phyloP scores from a whole-genome alignment of 164 flowering plant genomes.

The Vitis rotundifolia region DNA sequence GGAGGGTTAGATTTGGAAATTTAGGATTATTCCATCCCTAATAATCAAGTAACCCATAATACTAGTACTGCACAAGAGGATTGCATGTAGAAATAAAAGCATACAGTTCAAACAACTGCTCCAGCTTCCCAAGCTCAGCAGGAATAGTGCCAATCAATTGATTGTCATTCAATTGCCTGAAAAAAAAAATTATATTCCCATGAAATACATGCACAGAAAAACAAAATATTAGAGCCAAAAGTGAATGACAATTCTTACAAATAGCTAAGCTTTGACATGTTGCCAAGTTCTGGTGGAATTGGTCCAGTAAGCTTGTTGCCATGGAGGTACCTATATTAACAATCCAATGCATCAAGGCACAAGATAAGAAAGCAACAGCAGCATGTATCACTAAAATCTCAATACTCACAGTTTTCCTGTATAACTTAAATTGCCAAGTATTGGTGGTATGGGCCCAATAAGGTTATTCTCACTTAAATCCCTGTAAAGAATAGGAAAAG shows the following conservation, averaged over 20 bases:
- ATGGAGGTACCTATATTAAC: slow-evolving; percentile 67
- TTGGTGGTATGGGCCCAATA: slow-evolving; percentile 83
- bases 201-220: background rate
- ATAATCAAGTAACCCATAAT: no score
- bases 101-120: slow-evolving; percentile 85
- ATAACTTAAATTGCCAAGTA: slow-evolving; percentile 80
- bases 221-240: background rate
- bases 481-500: slow-evolving; percentile 31
- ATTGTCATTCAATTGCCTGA: slow-evolving; percentile 85
- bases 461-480: slow-evolving; percentile 91
- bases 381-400: no score
- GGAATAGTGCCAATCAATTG: slow-evolving; percentile 71
- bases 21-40: no score
- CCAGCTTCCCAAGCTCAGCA: slow-evolving; percentile 84
- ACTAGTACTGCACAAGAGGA: no score
- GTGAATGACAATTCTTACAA: slow-evolving; percentile 44
- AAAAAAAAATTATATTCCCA: background rate
- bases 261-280: slow-evolving; percentile 92
- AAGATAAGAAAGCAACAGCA: background rate
- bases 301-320: slow-evolving; percentile 84
- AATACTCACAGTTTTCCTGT: slow-evolving; percentile 87
- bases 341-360: slow-evolving; percentile 2
- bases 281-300: slow-evolving; percentile 94
- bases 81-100: slow-evolving; percentile 9
- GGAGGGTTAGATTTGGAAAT: no score